Percentiles rank a stretch among this genome's conserved stretches.
Conservation (phyloP, 1,139 yeast genomes). For the Geotrichum restrictum region DNA sequence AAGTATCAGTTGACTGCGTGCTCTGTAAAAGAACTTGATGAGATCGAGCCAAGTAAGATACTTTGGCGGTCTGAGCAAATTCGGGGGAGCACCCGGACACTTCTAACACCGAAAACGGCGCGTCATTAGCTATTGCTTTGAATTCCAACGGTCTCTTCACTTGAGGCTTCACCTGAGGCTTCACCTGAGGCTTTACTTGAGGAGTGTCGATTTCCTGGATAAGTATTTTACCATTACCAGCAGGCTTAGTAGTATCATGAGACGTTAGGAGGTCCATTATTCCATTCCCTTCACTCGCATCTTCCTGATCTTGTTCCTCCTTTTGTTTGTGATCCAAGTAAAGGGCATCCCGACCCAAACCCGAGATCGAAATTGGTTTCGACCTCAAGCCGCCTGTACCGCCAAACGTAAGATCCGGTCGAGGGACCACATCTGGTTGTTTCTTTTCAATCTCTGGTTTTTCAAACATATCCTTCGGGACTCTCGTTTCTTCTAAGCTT, state of each 20-base stretch:
- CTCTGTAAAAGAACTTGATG: conserved; percentile 11
- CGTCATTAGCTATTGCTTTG: not conserved
- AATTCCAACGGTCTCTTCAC: not conserved
- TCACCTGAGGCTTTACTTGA: too few relatives aligned
- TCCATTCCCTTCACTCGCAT: not conserved
- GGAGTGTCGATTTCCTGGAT: conserved; percentile 14
- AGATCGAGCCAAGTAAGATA: conserved; percentile 5
- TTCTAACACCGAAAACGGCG: conserved; percentile 2
- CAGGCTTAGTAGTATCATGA: too few relatives aligned
- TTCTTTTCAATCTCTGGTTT: conserved; percentile 6
- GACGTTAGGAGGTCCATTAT: not conserved
- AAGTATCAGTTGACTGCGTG: not conserved
- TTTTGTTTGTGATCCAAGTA: too few relatives aligned
- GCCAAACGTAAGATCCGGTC: not conserved
- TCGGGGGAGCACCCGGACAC: conserved; percentile 10
- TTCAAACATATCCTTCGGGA: conserved; percentile 19
- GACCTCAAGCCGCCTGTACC: too few relatives aligned
- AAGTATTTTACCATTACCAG: too few relatives aligned
- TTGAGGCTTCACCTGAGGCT: too few relatives aligned
- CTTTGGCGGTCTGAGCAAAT: conserved; percentile 5
- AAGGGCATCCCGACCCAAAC: too few relatives aligned
- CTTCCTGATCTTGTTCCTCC: conserved; percentile 17
- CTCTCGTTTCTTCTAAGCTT: conserved; percentile 27
- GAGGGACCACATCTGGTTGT: not conserved
- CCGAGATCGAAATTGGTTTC: too few relatives aligned